Conservation (phyloP, 2,329 filamentous ascomycete species). For the Colletotrichum sidae region DNA sequence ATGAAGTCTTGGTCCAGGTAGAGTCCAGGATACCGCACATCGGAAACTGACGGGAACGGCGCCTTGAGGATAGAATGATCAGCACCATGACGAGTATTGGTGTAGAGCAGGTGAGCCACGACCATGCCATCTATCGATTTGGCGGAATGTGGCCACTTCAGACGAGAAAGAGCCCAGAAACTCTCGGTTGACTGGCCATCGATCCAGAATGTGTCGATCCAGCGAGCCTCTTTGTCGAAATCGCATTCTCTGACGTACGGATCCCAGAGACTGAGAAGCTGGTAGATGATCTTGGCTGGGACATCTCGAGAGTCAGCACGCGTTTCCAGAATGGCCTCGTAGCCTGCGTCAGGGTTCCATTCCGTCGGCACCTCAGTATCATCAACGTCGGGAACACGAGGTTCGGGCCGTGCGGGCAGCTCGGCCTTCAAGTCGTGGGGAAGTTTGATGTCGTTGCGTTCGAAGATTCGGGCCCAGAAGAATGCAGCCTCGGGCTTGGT, state of each 20-base stretch:
- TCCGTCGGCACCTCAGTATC: conserved; percentile 4
- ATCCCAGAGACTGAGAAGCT: neutral
- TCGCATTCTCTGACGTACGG: too few relatives aligned
- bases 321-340: too few relatives aligned
- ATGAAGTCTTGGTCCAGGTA: conserved; percentile 23
- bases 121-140: neutral
- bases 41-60: conserved; percentile 1
- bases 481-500: conserved; percentile 33
- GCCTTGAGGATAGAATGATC: conserved; percentile 13
- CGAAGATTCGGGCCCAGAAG: conserved; percentile 3
- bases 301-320: neutral
- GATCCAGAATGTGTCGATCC: neutral
- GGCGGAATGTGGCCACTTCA: conserved; percentile 33
- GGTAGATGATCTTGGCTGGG: neutral
- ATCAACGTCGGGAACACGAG: neutral
- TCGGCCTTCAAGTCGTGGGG: neutral
- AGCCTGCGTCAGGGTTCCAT: neutral
- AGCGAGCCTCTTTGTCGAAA: neutral
- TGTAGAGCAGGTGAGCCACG: conserved; percentile 6
- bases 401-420: neutral
- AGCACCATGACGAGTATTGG: conserved; percentile 12
- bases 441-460: neutral
- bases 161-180: conserved; percentile 5
- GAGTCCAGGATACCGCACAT: conserved; percentile 8
- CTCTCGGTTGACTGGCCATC: too few relatives aligned